These are phyloP conservation scores for Quercus cerris DNA, from an alignment of 306 rosid species.

Conservation along the genomic window DNA sequence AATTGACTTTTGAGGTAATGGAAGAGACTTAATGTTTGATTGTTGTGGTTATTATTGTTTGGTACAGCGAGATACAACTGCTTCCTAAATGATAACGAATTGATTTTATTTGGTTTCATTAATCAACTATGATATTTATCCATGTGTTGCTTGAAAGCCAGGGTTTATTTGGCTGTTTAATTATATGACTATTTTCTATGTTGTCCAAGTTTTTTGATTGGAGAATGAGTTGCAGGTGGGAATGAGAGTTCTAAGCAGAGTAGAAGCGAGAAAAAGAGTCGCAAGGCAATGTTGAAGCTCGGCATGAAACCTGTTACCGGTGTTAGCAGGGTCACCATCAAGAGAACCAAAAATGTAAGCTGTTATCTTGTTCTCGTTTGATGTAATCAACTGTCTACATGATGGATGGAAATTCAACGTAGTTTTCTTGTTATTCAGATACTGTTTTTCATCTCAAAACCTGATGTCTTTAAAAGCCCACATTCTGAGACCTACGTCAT, in stretches of 20 bases:
- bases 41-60: not conserved
- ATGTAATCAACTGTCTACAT: not conserved
- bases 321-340: constrained; percentile 88
- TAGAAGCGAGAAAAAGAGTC: constrained; percentile 97
- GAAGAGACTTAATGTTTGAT: not conserved
- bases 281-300: constrained; percentile 94
- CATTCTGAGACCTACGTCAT: constrained; percentile 77
- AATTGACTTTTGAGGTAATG: not conserved
- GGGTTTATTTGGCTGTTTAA: not conserved
- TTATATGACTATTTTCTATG: not conserved
- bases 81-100: not conserved
- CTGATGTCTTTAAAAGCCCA: constrained; percentile 93
- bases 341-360: constrained; percentile 77
- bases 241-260: constrained; percentile 86
- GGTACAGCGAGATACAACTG: not conserved
- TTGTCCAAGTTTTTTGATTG: not conserved
- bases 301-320: constrained; percentile 88
- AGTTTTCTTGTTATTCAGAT: constrained; percentile 36
- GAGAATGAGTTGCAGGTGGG: constrained; percentile 41
- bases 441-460: constrained; percentile 82
- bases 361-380: not conserved
- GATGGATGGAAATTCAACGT: not conserved
- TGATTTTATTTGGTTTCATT: not conserved
- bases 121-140: not conserved
- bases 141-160: not conserved